Evolutionary conservation across 1,284 basidiomycete genomes (phyloP).

Genomic region (Ceratobasidium sp.): DNA sequence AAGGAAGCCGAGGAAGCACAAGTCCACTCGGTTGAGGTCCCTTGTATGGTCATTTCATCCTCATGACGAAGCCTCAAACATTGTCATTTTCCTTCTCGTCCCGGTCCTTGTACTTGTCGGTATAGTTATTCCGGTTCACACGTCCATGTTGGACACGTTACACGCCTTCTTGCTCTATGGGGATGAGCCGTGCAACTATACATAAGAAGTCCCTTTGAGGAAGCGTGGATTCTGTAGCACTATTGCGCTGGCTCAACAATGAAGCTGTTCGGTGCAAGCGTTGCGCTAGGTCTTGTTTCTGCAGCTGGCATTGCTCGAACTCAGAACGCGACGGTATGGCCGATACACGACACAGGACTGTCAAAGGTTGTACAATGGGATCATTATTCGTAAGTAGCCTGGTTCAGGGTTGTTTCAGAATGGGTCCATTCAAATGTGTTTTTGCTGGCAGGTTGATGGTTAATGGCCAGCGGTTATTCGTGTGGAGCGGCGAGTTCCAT

Average conservation of each 20-base stretch:
- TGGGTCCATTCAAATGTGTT: not conserved
- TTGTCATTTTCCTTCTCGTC: not conserved
- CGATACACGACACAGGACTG: constrained; percentile 43
- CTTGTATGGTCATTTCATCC: constrained; percentile 4
- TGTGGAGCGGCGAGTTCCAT: constrained; percentile 46
- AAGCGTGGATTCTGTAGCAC: not conserved
- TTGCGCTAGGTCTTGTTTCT: constrained; percentile 30
- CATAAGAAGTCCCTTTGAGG: not conserved
- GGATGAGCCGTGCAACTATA: not conserved
- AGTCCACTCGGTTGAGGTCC: not conserved
- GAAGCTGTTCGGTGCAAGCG: constrained; percentile 19
- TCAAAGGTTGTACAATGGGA: constrained; percentile 45
- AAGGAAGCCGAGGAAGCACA: not conserved
- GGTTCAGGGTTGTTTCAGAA: not conserved
- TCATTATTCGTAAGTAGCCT: constrained; percentile 37
- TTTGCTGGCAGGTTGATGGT: constrained; percentile 36
- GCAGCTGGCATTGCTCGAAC: not conserved
- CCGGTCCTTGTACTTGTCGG: not conserved
- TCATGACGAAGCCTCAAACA: constrained; percentile 1
- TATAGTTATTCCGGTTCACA: not conserved
- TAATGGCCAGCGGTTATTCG: constrained; percentile 44
- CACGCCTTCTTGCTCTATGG: constrained; percentile 35
- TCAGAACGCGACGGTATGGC: constrained; percentile 39
- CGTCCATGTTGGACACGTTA: not conserved
- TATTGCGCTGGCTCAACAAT: constrained; percentile 24